Evolutionary conservation across 768 basidiomycete species (phyloP).

Genomic region (Cystofilobasidium ferigula): DNA sequence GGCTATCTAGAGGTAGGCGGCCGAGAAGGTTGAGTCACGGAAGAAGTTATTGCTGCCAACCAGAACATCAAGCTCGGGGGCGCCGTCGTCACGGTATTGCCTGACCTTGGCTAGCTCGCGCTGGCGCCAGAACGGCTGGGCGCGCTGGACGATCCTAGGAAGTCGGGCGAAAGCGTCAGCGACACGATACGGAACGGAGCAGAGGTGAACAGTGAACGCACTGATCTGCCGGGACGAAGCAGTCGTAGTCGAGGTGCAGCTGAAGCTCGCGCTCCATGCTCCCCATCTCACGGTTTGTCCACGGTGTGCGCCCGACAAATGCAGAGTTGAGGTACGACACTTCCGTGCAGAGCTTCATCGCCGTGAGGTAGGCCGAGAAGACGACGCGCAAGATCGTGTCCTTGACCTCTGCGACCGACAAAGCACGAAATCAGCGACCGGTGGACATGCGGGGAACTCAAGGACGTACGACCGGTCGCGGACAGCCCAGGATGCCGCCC

Average conservation of each 20-base stretch:
- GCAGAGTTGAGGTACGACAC: not conserved
- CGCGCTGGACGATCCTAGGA: not conserved
- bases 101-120: not conserved
- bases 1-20: too few species aligned
- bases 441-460: not conserved
- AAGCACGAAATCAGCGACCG: too few species aligned
- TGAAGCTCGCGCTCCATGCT: constrained; percentile 9
- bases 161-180: not conserved
- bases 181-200: not conserved
- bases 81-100: too few species aligned
- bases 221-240: not conserved
- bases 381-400: constrained; percentile 1
- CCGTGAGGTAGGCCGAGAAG: not conserved
- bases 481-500: not conserved
- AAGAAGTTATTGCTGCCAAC: too few species aligned
- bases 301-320: not conserved
- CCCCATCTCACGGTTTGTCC: not conserved
- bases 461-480: not conserved
- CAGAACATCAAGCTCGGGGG: too few species aligned
- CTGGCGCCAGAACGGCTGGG: not conserved
- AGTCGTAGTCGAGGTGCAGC: not conserved
- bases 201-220: not conserved
- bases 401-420: not conserved
- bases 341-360: constrained; percentile 5
- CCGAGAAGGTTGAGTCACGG: too few species aligned